Conservation (phyloP, 2,329 filamentous ascomycete species). For the Neocucurbitaria cava region DNA sequence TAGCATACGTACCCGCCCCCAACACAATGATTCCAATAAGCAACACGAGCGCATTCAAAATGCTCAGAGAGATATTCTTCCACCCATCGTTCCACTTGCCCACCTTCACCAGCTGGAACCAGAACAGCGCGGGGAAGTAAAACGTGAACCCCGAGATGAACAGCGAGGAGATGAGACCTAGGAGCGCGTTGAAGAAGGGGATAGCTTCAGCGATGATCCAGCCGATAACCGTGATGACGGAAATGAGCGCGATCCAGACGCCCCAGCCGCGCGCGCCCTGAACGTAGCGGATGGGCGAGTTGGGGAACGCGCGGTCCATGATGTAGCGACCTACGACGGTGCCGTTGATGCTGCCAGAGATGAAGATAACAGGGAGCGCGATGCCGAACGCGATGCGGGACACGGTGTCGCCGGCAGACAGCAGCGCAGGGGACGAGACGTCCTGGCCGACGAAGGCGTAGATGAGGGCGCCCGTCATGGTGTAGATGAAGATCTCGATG, state of each 20-base stretch:
- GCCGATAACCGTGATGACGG: constrained; percentile 65
- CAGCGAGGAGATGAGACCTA: constrained; percentile 68
- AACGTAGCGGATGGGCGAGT: constrained; percentile 56
- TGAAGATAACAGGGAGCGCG: constrained; percentile 74
- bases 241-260: constrained; percentile 67
- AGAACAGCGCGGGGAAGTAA: constrained; percentile 49
- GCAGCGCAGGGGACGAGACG: constrained; percentile 70
- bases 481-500: constrained; percentile 66
- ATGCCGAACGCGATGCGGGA: constrained; percentile 76
- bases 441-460: constrained; percentile 70
- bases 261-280: constrained; percentile 49
- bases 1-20: constrained; percentile 54
- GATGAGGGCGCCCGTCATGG: constrained; percentile 72
- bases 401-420: constrained; percentile 64
- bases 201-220: constrained; percentile 75
- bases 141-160: constrained; percentile 74
- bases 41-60: constrained; percentile 38
- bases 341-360: constrained; percentile 74
- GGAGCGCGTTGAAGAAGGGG: constrained; percentile 72
- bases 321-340: constrained; percentile 73
- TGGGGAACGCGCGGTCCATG: constrained; percentile 66
- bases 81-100: constrained; percentile 50
- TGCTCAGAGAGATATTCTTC: constrained; percentile 42
- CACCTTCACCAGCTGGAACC: constrained; percentile 50
- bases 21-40: constrained; percentile 42